Conservation (phyloP, 148 eudicot species). For the Rhododendron mucronatum region DNA sequence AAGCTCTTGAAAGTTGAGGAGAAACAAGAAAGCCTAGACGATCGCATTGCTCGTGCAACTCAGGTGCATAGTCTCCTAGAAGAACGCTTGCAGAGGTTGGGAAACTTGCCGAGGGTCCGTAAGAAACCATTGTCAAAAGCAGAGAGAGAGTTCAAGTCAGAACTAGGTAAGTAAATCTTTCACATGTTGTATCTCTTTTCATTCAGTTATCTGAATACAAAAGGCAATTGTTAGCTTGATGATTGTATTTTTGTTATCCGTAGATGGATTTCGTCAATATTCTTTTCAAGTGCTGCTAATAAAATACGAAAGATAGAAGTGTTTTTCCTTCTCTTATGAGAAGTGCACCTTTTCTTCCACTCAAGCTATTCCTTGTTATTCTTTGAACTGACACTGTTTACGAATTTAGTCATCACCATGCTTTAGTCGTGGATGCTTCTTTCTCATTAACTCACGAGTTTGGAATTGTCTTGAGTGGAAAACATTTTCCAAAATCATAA, state of each 20-base stretch:
- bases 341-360: background rate
- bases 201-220: background rate
- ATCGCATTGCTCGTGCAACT: conserved; percentile 46
- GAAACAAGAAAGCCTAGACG: conserved; percentile 51
- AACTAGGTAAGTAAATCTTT: conserved; percentile 52
- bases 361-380: background rate
- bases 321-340: background rate
- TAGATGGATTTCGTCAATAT: background rate
- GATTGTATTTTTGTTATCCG: background rate
- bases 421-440: background rate
- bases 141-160: conserved; percentile 76
- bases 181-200: background rate
- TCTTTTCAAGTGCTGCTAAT: background rate
- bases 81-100: conserved; percentile 63
- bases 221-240: background rate
- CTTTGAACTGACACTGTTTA: background rate
- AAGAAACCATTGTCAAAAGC: conserved; percentile 82
- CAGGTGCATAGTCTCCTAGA: conserved; percentile 50
- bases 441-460: background rate
- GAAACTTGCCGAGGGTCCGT: conserved; percentile 64
- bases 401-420: background rate
- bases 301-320: background rate
- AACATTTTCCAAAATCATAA: background rate
- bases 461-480: background rate
- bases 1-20: conserved; percentile 60